Evolutionary conservation across 768 basidiomycete species (phyloP).

Genomic region (Galerina sulciceps): DNA sequence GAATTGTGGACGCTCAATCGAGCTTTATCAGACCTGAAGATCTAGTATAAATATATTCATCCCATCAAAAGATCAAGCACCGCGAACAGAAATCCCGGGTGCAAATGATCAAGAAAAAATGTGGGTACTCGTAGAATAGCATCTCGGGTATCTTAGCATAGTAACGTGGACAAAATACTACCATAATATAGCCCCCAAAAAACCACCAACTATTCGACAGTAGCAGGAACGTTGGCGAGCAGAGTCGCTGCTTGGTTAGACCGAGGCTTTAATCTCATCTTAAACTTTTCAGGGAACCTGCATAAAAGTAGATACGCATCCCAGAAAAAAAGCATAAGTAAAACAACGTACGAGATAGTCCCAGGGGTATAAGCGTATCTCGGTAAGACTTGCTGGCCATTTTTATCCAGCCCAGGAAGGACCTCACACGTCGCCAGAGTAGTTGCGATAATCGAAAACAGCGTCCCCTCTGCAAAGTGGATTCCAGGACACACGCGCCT

Average conservation of each 20-base stretch:
- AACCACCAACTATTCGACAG: not conserved
- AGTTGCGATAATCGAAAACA: conserved; percentile 33
- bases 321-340: conserved; percentile 7
- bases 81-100: too few species aligned
- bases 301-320: not conserved
- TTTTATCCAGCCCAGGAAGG: conserved; percentile 30
- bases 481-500: conserved; percentile 49
- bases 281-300: conserved; percentile 27
- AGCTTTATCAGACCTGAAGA: too few species aligned
- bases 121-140: too few species aligned
- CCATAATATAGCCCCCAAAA: too few species aligned
- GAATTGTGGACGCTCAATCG: too few species aligned
- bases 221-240: conserved; percentile 19
- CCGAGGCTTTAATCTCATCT: conserved; percentile 22
- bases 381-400: conserved; percentile 27
- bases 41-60: too few species aligned
- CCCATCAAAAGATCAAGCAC: too few species aligned
- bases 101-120: too few species aligned
- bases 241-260: conserved; percentile 22
- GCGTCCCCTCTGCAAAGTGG: conserved; percentile 31
- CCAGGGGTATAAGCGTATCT: conserved; percentile 20
- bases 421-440: conserved; percentile 38
- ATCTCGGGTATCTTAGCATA: too few species aligned
- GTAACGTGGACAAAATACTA: too few species aligned
- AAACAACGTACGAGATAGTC: conserved; percentile 21